Conservation (phyloP, 331 rosid genomes). For the Pyrus hybrid region DNA sequence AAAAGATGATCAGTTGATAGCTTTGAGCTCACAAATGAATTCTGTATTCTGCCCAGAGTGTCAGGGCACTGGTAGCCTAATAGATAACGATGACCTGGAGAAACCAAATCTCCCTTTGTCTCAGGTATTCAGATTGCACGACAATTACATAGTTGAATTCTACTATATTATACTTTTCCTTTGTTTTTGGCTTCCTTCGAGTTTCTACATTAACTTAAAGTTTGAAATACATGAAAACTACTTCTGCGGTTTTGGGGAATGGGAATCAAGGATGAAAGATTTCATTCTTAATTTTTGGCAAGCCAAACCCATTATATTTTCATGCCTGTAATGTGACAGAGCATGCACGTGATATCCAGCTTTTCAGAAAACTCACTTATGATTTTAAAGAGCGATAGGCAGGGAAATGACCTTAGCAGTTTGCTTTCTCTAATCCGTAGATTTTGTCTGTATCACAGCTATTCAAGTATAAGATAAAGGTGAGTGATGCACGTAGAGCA, state of each 20-base stretch:
- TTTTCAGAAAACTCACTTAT: not conserved
- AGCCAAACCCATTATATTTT: not conserved
- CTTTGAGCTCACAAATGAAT: slow-evolving; percentile 15
- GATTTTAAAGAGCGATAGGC: not conserved
- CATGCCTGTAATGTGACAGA: not conserved
- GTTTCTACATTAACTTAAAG: no score
- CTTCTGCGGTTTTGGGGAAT: no score
- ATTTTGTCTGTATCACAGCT: slow-evolving; percentile 40
- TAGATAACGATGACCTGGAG: slow-evolving; percentile 51
- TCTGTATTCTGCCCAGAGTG: slow-evolving; percentile 87
- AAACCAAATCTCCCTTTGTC: slow-evolving; percentile 43
- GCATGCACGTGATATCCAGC: no score
- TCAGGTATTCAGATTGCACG: slow-evolving; percentile 45
- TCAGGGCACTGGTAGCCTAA: slow-evolving; percentile 61
- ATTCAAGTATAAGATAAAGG: slow-evolving; percentile 61
- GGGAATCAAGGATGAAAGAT: no score
- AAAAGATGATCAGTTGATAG: slow-evolving; percentile 31
- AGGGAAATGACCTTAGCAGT: not conserved
- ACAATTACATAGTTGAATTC: not conserved
- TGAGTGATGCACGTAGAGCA: slow-evolving; percentile 60
- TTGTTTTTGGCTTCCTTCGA: no score
- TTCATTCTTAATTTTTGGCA: not conserved
- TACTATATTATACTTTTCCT: not conserved
- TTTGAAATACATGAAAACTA: no score
- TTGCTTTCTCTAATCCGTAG: not conserved